Evolutionary conservation across 352 stramenopile genomes (phyloP).

Genomic region (Phytophthora sojae): DNA sequence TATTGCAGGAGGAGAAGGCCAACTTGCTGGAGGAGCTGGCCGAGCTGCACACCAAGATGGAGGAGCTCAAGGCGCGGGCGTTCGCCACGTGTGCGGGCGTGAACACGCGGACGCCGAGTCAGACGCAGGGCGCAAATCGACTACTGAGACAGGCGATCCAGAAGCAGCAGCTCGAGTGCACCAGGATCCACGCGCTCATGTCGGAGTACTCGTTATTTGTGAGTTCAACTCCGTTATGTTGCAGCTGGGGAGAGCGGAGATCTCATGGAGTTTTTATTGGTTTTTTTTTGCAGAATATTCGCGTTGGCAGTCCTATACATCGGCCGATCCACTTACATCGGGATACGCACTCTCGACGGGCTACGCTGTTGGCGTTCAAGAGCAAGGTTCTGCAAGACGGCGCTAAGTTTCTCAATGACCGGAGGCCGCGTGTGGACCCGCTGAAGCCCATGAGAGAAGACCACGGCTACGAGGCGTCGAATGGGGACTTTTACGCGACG

Average conservation of each 20-base stretch:
- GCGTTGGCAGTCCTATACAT: slow-evolving; percentile 44
- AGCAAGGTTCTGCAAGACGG: slow-evolving; percentile 36
- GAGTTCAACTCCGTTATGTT: not conserved
- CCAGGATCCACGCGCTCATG: slow-evolving; percentile 42
- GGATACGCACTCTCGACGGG: slow-evolving; percentile 27
- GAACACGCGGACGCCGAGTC: slow-evolving; percentile 26
- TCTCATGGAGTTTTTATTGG: slow-evolving; percentile 12
- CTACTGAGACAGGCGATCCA: slow-evolving; percentile 38
- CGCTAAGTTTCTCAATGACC: slow-evolving; percentile 36
- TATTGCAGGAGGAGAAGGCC: slow-evolving; percentile 43
- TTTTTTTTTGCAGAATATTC: slow-evolving; percentile 34
- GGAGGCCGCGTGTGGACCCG: slow-evolving; percentile 33
- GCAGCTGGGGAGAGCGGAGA: not conserved
- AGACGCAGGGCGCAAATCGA: slow-evolving; percentile 36
- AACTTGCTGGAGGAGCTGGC: slow-evolving; percentile 38
- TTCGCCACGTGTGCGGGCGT: slow-evolving; percentile 28
- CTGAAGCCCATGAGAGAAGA: slow-evolving; percentile 45
- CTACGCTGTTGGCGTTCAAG: slow-evolving; percentile 33
- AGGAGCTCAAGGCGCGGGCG: slow-evolving; percentile 28
- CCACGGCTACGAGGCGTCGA: slow-evolving; percentile 39
- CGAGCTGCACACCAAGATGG: slow-evolving; percentile 40
- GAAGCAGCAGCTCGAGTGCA: slow-evolving; percentile 37
- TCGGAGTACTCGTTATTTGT: slow-evolving; percentile 51
- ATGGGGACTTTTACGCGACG: slow-evolving; percentile 40
- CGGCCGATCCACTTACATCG: slow-evolving; percentile 35